Percentiles rank a stretch among this genome's conserved stretches.
Evolutionary conservation across 768 basidiomycete species (phyloP).

Genomic region (Tephrocybe sp.): DNA sequence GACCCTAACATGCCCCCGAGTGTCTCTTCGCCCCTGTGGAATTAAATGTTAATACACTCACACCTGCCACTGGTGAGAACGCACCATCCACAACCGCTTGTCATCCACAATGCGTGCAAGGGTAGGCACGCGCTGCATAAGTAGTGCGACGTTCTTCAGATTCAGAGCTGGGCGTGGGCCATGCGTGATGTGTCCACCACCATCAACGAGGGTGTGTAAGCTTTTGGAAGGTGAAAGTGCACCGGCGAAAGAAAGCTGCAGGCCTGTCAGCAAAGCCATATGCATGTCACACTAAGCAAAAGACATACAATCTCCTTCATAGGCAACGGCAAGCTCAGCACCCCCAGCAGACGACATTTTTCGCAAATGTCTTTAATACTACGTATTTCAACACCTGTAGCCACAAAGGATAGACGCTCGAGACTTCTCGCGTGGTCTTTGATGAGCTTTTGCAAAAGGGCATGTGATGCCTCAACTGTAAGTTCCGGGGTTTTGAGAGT

Average conservation of each 20-base stretch:
- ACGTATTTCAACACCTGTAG: conserved; percentile 39
- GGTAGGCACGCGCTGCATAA: conserved; percentile 39
- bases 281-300: neutral
- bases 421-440: conserved; percentile 41
- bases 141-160: conserved; percentile 32
- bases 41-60: neutral
- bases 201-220: conserved; percentile 45
- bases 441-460: conserved; percentile 42
- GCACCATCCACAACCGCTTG: conserved; percentile 53
- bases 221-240: conserved; percentile 34
- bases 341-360: conserved; percentile 43
- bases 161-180: conserved; percentile 36
- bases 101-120: conserved; percentile 48
- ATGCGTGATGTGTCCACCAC: conserved; percentile 39
- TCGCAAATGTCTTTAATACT: conserved; percentile 40
- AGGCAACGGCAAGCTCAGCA: conserved; percentile 50
- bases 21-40: conserved; percentile 25
- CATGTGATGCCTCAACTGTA: conserved; percentile 25
- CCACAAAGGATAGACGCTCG: conserved; percentile 42
- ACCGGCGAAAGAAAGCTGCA: conserved; percentile 30
- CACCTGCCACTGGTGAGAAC: conserved; percentile 18
- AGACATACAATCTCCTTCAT: conserved; percentile 45
- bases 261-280: neutral
- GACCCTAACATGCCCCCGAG: conserved; percentile 16
- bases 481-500: conserved; percentile 45